Evolutionary conservation across 2,329 filamentous ascomycete species (phyloP), one percentile per base, ranked within the genome.

Genomic region (Colletotrichum coccodes): DNA sequence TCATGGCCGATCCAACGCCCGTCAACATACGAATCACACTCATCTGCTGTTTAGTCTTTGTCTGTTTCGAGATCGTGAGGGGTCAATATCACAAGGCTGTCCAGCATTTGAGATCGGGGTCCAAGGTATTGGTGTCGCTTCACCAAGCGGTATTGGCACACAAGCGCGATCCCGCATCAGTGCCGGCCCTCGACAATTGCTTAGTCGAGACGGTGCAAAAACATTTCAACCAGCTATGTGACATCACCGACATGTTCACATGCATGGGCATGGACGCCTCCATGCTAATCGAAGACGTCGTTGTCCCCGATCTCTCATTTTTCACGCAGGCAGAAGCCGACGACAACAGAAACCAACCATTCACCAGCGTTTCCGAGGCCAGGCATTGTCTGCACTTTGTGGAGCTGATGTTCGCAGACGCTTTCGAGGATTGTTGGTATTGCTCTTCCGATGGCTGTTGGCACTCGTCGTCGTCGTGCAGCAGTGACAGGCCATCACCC

Each of bases 231-330:
- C 64, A 68, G 38, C 46, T 68, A 5, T 68, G 64, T 38, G 64
- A 68, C 23, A 64, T 68, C 30, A 38, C 64, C 0, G 32, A 47
- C 53, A 64, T 68, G 64, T 68, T 68, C 16, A 46, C 46, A 1
- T 64, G 53, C n/a, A 57, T 68, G 46, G 64, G 64, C 44, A 58
- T 68, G 64, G 60, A 64, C 28, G 53, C 60, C 12, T 58, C 64
- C 0, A 59, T 64, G 60, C 53, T 68, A 0, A 59, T 54, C 38
- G 64, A 68, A n/a, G 30, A 56, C n/a, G 52, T 58, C 16, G 23
- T 68, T 3, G n/a, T 68, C 3, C 64, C 64, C 16, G 64, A 68
- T 23, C 23, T 68, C 12, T 54, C 64, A 18, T 68, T 64, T 38
- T 68, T 68, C 28, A 50, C 52, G 30, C 44, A 42, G 16, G 42